Base-by-base conservation (phyloP, 331 rosid genomes). In the Pyracantha coccinea region DNA sequence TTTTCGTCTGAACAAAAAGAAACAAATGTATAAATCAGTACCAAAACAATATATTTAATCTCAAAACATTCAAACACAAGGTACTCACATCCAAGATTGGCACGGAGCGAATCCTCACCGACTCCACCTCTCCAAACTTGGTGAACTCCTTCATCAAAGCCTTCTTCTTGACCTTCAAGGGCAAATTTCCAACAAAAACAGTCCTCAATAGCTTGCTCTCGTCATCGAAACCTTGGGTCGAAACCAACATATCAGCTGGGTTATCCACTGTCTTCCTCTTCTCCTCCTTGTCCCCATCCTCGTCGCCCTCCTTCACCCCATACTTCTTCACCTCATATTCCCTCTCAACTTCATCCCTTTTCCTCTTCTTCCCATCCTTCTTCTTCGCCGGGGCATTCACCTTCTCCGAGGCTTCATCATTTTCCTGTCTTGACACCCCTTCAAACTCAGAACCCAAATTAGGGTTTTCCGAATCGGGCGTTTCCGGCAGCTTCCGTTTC, bases 61-160 rank as follows among this genome's bases (percentile, higher is more conserved):
- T 13, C 17, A 52, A 66, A 23, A 68, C 10, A 14, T 17, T 35
- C 1, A 1, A 52, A 44, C 23, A 7, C 4, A 57, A 23, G 83
- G 77, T 2, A 85, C 99, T 81, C 84, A 94, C 99, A 81, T 94
- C 96, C 64, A 83, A 71, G 55, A 94, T 28, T 3, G 97, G 97
- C 55, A 94, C 89, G 21, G 97, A 94, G 8, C 99, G 97, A 77
- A 92, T 82, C 89, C 99, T 94, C 63, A 94, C 93, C n/a, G 97
- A 92, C 63, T 94, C 99, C 23, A 94, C 90, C 83, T 94, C 99
- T 14, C 97, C 99, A 79, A 90, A 94, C 54, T 83, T 82, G 81
- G 76, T 76, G 67, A 94, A 94, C 75, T 94, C 97, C 81, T 81
- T 88, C 55, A 83, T 72, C 71, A 94, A 71, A 64, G 83, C 84